phyloP scores from a whole-genome alignment of 2,329 filamentous ascomycete species.

The Pestalotiopsis sp. region DNA sequence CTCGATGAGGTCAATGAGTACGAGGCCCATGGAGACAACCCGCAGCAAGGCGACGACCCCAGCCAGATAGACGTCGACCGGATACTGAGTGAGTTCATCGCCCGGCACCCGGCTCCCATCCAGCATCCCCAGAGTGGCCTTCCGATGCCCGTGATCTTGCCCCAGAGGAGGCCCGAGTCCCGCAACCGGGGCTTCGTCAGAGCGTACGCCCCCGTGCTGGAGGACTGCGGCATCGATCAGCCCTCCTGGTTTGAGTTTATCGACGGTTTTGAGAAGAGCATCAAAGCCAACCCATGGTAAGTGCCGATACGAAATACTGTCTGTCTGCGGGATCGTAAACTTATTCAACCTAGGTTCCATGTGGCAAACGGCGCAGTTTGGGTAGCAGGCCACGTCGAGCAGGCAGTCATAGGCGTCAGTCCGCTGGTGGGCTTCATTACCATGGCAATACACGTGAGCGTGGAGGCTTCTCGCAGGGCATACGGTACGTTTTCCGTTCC shows the following conservation, averaged over 20 bases:
- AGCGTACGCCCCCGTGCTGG: conserved; percentile 43
- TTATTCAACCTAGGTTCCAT: neutral
- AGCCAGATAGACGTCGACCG: neutral
- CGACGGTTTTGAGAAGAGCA: conserved; percentile 39
- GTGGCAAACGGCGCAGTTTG: conserved; percentile 30
- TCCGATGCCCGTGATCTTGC: conserved; percentile 39
- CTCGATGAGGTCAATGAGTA: conserved; percentile 3
- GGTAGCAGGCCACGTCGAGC: conserved; percentile 38
- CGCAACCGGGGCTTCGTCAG: conserved; percentile 43
- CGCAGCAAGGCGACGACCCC: neutral
- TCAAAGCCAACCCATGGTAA: conserved; percentile 25
- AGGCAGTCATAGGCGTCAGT: conserved; percentile 34
- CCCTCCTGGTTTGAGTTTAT: conserved; percentile 43
- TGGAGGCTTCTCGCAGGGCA: conserved; percentile 41
- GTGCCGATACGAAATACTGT: too few species aligned
- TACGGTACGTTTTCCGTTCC: conserved; percentile 23
- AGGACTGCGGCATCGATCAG: conserved; percentile 40
- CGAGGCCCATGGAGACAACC: neutral
- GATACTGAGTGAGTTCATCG: conserved; percentile 1
- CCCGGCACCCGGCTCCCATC: neutral
- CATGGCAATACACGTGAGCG: conserved; percentile 43
- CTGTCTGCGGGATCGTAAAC: neutral
- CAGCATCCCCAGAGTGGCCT: neutral
- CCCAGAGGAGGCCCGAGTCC: conserved; percentile 42
- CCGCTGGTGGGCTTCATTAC: conserved; percentile 41